Conservation (phyloP, 345 rosid genomes). For the Camelina laxa region DNA sequence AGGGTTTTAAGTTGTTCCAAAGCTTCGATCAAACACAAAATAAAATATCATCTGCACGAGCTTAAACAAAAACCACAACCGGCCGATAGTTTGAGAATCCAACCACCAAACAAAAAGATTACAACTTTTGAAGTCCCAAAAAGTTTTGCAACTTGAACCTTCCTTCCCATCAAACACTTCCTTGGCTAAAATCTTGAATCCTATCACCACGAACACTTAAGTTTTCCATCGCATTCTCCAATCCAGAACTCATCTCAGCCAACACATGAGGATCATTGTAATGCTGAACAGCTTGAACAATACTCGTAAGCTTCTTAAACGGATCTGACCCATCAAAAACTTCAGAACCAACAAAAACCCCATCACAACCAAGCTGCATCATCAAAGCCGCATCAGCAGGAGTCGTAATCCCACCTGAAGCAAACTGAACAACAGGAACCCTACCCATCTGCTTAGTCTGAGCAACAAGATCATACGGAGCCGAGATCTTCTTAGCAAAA, state of each 20-base stretch:
- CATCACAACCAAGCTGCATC: slow-evolving; percentile 78
- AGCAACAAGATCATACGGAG: slow-evolving; percentile 64
- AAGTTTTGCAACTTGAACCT: not conserved
- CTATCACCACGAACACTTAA: slow-evolving; percentile 36
- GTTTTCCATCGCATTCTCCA: slow-evolving; percentile 45
- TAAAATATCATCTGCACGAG: not conserved
- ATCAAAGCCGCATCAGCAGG: slow-evolving; percentile 72
- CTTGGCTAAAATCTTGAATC: slow-evolving; percentile 38
- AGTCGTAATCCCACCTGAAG: slow-evolving; percentile 63
- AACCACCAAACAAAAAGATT: not conserved
- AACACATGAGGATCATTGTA: slow-evolving; percentile 62
- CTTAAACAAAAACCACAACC: slow-evolving; percentile 1
- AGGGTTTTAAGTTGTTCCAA: not conserved
- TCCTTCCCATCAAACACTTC: slow-evolving; percentile 21
- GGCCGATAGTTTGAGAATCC: not conserved
- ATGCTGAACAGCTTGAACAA: slow-evolving; percentile 68
- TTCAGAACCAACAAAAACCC: slow-evolving; percentile 59
- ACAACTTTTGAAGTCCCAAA: slow-evolving; percentile 14
- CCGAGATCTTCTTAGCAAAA: slow-evolving; percentile 56
- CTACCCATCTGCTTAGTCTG: slow-evolving; percentile 75
- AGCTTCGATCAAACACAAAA: not conserved
- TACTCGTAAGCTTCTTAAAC: slow-evolving; percentile 52
- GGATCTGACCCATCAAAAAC: slow-evolving; percentile 56
- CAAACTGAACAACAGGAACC: slow-evolving; percentile 63
- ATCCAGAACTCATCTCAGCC: slow-evolving; percentile 56